Evolutionary conservation across 2,329 filamentous ascomycete species (phyloP).

Genomic region (Xylaria digitata): DNA sequence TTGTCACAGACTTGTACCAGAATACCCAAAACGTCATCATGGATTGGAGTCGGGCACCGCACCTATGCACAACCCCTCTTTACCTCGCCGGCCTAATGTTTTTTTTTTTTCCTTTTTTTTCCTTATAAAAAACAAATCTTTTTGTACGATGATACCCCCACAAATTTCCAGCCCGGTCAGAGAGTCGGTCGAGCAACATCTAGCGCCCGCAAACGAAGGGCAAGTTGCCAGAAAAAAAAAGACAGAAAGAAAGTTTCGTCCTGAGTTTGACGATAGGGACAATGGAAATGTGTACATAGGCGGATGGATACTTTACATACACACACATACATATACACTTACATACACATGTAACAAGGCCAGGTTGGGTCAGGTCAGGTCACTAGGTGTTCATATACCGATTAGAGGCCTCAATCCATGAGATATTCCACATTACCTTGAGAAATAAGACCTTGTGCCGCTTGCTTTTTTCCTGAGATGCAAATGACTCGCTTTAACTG

Average conservation of each 20-base stretch:
- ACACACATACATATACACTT: constrained; percentile 16
- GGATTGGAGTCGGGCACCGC: constrained; percentile 27
- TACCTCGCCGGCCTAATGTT: constrained; percentile 26
- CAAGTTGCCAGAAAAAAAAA: constrained; percentile 13
- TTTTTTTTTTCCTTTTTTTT: constrained; percentile 4
- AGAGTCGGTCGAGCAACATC: constrained; percentile 25
- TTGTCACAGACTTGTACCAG: constrained; percentile 35
- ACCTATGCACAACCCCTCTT: constrained; percentile 18
- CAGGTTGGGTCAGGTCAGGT: constrained; percentile 1
- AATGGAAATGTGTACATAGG: constrained; percentile 36
- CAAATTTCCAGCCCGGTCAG: constrained; percentile 18
- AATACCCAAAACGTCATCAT: constrained; percentile 32
- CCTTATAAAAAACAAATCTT: background rate
- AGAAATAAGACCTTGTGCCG: background rate
- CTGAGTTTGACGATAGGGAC: constrained; percentile 8
- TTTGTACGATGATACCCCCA: constrained; percentile 38
- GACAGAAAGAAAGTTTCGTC: background rate
- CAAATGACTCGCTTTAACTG: background rate
- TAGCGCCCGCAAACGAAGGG: constrained; percentile 14
- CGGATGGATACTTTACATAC: constrained; percentile 29
- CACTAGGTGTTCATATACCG: constrained; percentile 15
- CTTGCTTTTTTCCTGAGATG: background rate
- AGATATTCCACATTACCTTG: constrained; percentile 7
- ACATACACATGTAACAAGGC: constrained; percentile 4
- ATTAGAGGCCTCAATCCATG: constrained; percentile 26